Percentiles rank a stretch among this genome's conserved stretches.
Conservation (phyloP, 371 early-diverging fungal genomes). For the Rhizopus arrhizus region DNA sequence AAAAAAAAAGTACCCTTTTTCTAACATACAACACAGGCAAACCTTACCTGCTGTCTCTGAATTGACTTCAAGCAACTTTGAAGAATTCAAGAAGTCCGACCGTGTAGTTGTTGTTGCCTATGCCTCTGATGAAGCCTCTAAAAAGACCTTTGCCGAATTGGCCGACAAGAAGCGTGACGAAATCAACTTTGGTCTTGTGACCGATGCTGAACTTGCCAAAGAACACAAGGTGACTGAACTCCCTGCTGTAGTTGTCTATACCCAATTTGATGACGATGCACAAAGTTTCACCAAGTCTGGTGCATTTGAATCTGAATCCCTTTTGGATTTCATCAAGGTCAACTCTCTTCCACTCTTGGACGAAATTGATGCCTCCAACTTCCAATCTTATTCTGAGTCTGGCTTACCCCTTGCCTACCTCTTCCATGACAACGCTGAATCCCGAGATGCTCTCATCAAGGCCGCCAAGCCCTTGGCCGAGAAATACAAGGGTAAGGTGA, state of each 20-base stretch:
- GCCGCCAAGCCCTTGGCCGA: constrained; percentile 77
- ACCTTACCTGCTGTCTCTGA: constrained; percentile 76
- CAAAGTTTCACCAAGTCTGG: constrained; percentile 62
- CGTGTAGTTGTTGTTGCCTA: constrained; percentile 88
- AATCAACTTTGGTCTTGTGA: constrained; percentile 78
- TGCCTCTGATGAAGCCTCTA: constrained; percentile 67
- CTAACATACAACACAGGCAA: constrained; percentile 50
- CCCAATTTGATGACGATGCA: constrained; percentile 85
- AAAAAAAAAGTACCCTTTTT: not conserved
- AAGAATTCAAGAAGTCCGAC: constrained; percentile 75
- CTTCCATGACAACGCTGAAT: constrained; percentile 74
- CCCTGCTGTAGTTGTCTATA: constrained; percentile 81
- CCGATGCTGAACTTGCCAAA: constrained; percentile 57
- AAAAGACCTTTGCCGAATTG: constrained; percentile 56
- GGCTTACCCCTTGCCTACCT: constrained; percentile 88
- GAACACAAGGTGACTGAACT: constrained; percentile 50
- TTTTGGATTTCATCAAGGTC: constrained; percentile 70
- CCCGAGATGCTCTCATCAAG: constrained; percentile 53
- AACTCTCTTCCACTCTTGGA: constrained; percentile 86
- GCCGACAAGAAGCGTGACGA: constrained; percentile 84
- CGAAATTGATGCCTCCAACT: constrained; percentile 89
- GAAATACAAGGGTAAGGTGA: constrained; percentile 82
- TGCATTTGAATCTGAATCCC: constrained; percentile 51
- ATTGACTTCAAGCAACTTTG: constrained; percentile 65
- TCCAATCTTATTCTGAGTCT: constrained; percentile 75